Base-by-base conservation (phyloP, 148 eudicot genomes). In the Euryodendron excelsum region DNA sequence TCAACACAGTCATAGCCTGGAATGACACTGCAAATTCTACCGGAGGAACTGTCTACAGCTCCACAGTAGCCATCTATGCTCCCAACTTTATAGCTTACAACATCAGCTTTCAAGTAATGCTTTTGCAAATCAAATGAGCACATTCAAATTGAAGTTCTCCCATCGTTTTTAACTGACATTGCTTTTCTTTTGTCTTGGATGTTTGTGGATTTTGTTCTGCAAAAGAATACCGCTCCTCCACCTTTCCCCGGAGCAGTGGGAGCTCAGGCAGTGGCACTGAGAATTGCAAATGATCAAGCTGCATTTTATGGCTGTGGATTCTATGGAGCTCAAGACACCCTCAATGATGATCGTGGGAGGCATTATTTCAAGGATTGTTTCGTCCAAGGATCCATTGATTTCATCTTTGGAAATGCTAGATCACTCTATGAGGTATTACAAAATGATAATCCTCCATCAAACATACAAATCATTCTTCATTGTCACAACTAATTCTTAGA, bases 321-420 rank as follows among this genome's bases (percentile, higher is more conserved):
- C 48, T 89, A 91, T 77, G 97, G 98, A 44, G 89, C 93, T 5
- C 98, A 94, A 65, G 97, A 94, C 66, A 94, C 98, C 0, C 91
- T 94, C 13, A 84, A 91, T 79, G 97, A 94, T 75, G 97, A 92
- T 79, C 78, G 75, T 2, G 98, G 98, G 10, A 84, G 95, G 9
- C 98, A 94, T 77, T 94, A 88, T 73, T 94, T 86, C 67, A 92
- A 88, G 66, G 91, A 87, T 25, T 94, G 98, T 77, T 92, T 84
- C 83, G 91, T 94, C 77, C 89, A 94, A 81, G 97, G 98, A 63
- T 94, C 98, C 37, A 94, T 94, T 58, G 98, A 94, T 84, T 91
- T 94, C 82, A 92, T 94, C 71, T 94, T 94, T 75, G 98, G 98
- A 69, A 84, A 85, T 76, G 98, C 83, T 44, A 87, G 89, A 83